phyloP scores from a whole-genome alignment of 331 rosid species.

The Cucumis variabilis region DNA sequence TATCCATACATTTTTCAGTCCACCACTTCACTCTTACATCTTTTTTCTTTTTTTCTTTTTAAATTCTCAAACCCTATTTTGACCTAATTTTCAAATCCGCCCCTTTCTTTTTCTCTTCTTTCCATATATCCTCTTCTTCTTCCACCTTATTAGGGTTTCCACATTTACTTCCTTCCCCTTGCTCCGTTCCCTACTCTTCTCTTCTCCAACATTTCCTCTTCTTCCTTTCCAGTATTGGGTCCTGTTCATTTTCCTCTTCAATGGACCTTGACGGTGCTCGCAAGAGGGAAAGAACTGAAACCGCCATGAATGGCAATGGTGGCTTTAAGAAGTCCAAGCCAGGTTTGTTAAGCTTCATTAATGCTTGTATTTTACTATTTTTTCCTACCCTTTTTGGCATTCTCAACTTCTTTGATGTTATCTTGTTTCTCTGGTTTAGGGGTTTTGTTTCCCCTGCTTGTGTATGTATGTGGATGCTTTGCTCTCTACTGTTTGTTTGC shows the following conservation, averaged over 20 bases:
- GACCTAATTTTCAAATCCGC: constrained; percentile 32
- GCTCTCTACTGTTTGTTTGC: neutral
- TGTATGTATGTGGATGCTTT: neutral
- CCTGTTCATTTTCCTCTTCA: neutral
- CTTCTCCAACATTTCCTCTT: neutral
- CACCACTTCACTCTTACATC: constrained; percentile 25
- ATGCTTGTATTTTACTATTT: neutral
- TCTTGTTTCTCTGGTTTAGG: neutral
- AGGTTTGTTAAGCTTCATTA: constrained; percentile 50
- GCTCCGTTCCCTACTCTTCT: neutral
- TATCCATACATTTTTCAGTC: neutral
- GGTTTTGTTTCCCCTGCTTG: neutral
- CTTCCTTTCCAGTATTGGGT: neutral
- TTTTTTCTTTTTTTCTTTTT: too few species aligned
- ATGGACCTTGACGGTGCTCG: constrained; percentile 72
- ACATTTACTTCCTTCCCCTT: neutral
- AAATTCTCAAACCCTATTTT: constrained; percentile 2
- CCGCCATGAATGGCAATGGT: constrained; percentile 73
- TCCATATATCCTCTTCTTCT: neutral
- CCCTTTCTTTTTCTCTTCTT: neutral
- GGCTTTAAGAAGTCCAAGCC: constrained; percentile 65
- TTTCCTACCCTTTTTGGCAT: neutral
- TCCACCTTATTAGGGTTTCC: neutral
- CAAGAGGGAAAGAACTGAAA: constrained; percentile 68
- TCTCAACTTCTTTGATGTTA: neutral